Evolutionary conservation across 495 filamentous ascomycete genomes (phyloP).

Genomic region (Barbatosphaeria neglecta): DNA sequence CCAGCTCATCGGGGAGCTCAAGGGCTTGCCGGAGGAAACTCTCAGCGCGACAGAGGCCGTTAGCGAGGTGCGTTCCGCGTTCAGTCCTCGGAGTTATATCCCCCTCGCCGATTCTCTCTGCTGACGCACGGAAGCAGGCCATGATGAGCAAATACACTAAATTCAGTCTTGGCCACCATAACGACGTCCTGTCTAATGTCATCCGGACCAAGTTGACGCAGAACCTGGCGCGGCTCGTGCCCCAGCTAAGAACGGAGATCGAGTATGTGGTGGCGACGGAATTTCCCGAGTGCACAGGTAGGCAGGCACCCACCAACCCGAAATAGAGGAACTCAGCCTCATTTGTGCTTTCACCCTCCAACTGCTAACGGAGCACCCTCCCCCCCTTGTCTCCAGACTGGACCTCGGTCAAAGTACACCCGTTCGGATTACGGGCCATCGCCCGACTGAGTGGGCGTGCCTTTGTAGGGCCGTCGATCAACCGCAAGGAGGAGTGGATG

Average conservation of each 20-base stretch:
- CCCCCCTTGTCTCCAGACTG: conserved; percentile 17
- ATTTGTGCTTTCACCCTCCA: not conserved
- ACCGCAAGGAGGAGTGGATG: conserved; percentile 24
- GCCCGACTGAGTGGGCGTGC: conserved; percentile 19
- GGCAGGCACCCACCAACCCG: not conserved
- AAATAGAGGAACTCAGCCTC: too few species aligned
- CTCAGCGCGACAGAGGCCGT: conserved; percentile 24
- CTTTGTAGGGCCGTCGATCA: conserved; percentile 21
- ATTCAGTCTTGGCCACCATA: conserved; percentile 17
- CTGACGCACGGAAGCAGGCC: conserved; percentile 7
- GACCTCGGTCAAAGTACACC: conserved; percentile 25
- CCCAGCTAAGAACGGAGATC: conserved; percentile 20
- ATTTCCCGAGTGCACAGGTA: conserved; percentile 22
- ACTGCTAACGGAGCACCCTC: too few species aligned
- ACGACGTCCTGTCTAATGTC: conserved; percentile 16
- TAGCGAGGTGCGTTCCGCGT: too few species aligned
- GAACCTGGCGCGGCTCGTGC: conserved; percentile 17
- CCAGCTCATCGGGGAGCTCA: conserved; percentile 22
- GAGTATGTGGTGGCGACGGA: conserved; percentile 19
- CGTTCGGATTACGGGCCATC: conserved; percentile 21
- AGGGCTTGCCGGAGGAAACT: conserved; percentile 24
- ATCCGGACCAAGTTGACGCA: conserved; percentile 19
- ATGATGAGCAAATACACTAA: conserved; percentile 25
- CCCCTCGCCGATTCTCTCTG: not conserved
- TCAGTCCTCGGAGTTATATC: too few species aligned